Percentiles rank a stretch among this genome's conserved stretches.
Evolutionary conservation across 257 asterid genomes (phyloP).

Genomic region (Cruciata laevipes): DNA sequence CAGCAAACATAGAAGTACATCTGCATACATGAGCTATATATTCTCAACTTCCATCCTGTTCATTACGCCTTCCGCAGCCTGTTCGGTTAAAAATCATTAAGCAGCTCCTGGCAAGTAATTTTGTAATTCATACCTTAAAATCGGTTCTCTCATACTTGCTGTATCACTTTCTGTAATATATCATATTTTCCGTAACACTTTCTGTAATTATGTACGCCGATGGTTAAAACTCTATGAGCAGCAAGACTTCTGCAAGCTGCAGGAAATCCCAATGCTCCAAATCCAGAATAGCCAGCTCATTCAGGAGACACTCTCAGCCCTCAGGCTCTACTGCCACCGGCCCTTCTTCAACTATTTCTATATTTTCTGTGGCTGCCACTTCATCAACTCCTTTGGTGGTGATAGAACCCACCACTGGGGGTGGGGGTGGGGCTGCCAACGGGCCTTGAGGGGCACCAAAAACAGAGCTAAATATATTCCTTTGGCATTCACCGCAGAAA

Average conservation of each 20-base stretch:
- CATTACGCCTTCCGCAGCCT: constrained; percentile 1
- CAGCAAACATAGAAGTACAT: neutral
- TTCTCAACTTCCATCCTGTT: neutral
- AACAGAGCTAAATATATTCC: constrained; percentile 56
- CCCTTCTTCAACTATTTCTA: constrained; percentile 23
- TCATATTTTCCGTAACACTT: neutral
- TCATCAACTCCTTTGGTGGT: constrained; percentile 21
- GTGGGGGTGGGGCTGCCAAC: constrained; percentile 14
- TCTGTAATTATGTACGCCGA: neutral
- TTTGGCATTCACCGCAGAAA: constrained; percentile 79
- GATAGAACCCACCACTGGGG: constrained; percentile 22
- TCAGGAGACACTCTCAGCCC: constrained; percentile 10
- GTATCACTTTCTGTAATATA: neutral
- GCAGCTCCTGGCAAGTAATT: neutral
- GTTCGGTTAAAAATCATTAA: neutral
- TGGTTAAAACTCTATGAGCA: neutral
- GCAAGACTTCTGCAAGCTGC: neutral
- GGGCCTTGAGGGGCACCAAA: constrained; percentile 83
- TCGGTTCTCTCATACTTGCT: constrained; percentile 8
- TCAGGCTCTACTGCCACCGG: constrained; percentile 7
- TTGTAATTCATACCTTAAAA: neutral
- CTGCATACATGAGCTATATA: neutral
- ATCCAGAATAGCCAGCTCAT: constrained; percentile 15
- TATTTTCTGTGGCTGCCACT: constrained; percentile 14
- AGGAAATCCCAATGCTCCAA: neutral